Evolutionary conservation across 2,329 filamentous ascomycete genomes (phyloP).

Genomic region (Phaeosphaeriaceae sp.): DNA sequence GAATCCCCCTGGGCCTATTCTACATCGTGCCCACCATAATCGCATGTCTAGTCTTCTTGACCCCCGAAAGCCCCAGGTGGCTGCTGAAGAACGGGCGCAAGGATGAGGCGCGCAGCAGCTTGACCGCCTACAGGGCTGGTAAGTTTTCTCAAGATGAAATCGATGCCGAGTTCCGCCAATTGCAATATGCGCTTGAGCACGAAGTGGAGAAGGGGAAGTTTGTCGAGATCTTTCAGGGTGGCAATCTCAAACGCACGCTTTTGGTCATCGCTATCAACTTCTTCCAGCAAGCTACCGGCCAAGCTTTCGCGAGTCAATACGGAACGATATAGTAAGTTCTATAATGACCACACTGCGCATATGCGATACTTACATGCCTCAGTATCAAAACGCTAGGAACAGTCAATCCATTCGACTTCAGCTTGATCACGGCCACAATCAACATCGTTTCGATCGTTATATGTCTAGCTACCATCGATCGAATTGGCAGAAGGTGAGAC

Average conservation of each 20-base stretch:
- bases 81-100: constrained; percentile 6
- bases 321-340: constrained; percentile 10
- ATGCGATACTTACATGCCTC: not conserved
- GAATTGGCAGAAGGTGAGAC: constrained; percentile 4
- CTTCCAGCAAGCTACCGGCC: constrained; percentile 11
- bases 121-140: constrained; percentile 2
- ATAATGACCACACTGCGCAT: not conserved
- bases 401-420: constrained; percentile 8
- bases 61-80: constrained; percentile 12
- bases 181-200: constrained; percentile 3
- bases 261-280: constrained; percentile 10
- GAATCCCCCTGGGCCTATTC: constrained; percentile 10
- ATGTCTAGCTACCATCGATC: constrained; percentile 1
- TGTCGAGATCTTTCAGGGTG: constrained; percentile 3
- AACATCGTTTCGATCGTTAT: constrained; percentile 8
- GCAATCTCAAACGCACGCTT: constrained; percentile 4
- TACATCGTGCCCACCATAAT: constrained; percentile 9
- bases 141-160: constrained; percentile 6
- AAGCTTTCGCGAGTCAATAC: constrained; percentile 14
- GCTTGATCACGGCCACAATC: constrained; percentile 2
- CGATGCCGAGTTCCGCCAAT: constrained; percentile 2
- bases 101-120: constrained; percentile 1
- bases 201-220: constrained; percentile 8
- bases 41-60: constrained; percentile 3
- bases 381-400: constrained; percentile 11